Evolutionary conservation across 306 rosid species (phyloP), one percentile per base, ranked within the genome.

Genomic region (Vachellia pachyceras): DNA sequence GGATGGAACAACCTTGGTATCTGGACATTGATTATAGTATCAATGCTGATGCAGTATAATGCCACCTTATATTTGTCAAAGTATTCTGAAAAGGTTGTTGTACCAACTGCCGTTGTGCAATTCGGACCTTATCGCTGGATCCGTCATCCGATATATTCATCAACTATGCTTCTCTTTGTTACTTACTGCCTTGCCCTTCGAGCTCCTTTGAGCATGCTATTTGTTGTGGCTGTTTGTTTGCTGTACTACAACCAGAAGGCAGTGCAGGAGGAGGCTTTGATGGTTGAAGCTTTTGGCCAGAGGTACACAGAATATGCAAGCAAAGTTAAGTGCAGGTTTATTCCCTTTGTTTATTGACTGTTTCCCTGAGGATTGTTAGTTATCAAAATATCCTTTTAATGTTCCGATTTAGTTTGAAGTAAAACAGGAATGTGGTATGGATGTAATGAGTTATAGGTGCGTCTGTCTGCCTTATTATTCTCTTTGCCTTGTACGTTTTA

Each of bases 121-220:
- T 95, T 90, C 55, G 99, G 99, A 78, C 99, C 99, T 25, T 95
- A 91, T 87, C 84, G 99, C 49, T 93, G 90, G 98, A 77, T 93
- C 58, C 97, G 98, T 11, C 98, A 91, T 89, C 99, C 99, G 4
- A 89, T 95, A 82, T 95, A 91, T 72, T 80, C 97, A 0, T 93
- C 99, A 11, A 89, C 91, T 0, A 85, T 84, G 94, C 97, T 93
- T 29, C 82, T 95, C 79, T 93, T 95, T 65, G 92, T 73, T 22
- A 88, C 97, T 39, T 84, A 91, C 82, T 93, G 87, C 57, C 46
- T 84, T 77, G 96, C 99, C 0, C 94, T 95, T 75, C 89, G 87
- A 75, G 97, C 99, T 44, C 97, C 97, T 36, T 70, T 89, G 81
- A 89, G 97, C 86, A 40, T 81, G 81, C 86, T 93, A 12, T 91